Evolutionary conservation across 1,284 basidiomycete genomes (phyloP), one percentile per base, ranked within the genome.

Genomic region (Irpex sp.): DNA sequence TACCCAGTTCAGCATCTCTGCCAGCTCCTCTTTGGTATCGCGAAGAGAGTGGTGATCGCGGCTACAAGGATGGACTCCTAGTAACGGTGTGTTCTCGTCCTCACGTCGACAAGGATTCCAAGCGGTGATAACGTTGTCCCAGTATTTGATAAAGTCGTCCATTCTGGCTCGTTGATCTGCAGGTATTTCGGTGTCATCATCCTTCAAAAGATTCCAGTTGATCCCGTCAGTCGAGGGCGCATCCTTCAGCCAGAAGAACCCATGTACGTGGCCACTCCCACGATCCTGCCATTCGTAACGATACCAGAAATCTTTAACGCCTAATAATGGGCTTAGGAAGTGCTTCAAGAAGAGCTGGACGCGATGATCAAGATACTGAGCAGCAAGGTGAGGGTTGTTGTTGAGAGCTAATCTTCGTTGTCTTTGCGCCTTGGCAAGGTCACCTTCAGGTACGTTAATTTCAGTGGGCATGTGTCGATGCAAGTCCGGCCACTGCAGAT

Each of bases 101-200:
- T 55, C 31, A 33, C 55, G 7, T 57, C 17, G 55, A 35, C 4
- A 35, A 11, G 61, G 61, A 50, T 58, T 62, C 61, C 61, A 58
- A 17, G 61, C 61, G 5, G 61, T 62, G 46, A 62, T 58, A 9
- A 62, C 11, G 3, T 37, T n/a, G 35, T 58, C 55, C 61, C 61
- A 62, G 56, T 37, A 62, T 15, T 9, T 58, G 6, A 58, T 36
- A 39, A 62, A 62, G 19, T 51, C 17, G 37, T 43, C 21, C 9
- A 62, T 62, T 19, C 47, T 49, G 15, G n/a, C 56, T 5, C 58
- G 36, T 33, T 58, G 26, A 13, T 62, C 61, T 9, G 17, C 21
- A 9, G 61, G 21, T 5, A 58, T n/a, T 4, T 19, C 7, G 4
- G 56, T 33, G 3, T 49, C 46, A 3, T 7, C 35, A 31, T 62